These are phyloP conservation scores for Dioscorea zingiberensis DNA, from an alignment of 106 monocot genomes.

Conservation along the genomic window DNA sequence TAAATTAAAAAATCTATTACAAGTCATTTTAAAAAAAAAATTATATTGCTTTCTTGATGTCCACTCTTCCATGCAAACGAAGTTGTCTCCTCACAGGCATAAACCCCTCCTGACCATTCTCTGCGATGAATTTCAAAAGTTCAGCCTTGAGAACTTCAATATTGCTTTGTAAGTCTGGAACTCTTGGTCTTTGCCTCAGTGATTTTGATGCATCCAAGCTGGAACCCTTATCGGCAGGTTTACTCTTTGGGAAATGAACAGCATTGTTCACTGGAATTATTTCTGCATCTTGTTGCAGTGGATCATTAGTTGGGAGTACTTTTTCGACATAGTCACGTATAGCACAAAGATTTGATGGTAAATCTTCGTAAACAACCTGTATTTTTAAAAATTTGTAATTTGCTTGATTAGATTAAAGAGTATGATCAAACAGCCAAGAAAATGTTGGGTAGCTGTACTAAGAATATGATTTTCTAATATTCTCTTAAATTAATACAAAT, in stretches of 20 bases:
- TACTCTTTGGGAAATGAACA: slow-evolving; percentile 3
- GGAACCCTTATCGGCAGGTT: slow-evolving; percentile 11
- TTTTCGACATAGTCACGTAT: slow-evolving; percentile 87
- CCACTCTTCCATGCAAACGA: slow-evolving; percentile 79
- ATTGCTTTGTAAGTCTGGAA: slow-evolving; percentile 85
- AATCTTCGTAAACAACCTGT: slow-evolving; percentile 93
- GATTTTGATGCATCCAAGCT: slow-evolving; percentile 12
- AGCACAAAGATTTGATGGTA: slow-evolving; percentile 91
- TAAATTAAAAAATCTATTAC: no score
- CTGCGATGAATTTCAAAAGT: slow-evolving; percentile 50
- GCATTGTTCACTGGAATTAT: not conserved
- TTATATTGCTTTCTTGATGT: slow-evolving; percentile 96
- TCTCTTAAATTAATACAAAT: no score
- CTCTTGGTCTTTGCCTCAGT: slow-evolving; percentile 61
- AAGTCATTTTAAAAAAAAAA: no score
- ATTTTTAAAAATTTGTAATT: slow-evolving; percentile 11
- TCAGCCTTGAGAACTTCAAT: slow-evolving; percentile 80
- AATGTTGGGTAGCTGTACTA: no score
- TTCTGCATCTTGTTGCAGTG: not conserved
- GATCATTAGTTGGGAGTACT: slow-evolving; percentile 9
- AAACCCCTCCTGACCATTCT: slow-evolving; percentile 84
- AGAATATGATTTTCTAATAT: no score
- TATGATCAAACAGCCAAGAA: not conserved
- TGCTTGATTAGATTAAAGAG: not conserved
- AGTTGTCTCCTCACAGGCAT: slow-evolving; percentile 99